Evolutionary conservation across 2,329 filamentous ascomycete genomes (phyloP).

Genomic region (Colletotrichum tabaci): DNA sequence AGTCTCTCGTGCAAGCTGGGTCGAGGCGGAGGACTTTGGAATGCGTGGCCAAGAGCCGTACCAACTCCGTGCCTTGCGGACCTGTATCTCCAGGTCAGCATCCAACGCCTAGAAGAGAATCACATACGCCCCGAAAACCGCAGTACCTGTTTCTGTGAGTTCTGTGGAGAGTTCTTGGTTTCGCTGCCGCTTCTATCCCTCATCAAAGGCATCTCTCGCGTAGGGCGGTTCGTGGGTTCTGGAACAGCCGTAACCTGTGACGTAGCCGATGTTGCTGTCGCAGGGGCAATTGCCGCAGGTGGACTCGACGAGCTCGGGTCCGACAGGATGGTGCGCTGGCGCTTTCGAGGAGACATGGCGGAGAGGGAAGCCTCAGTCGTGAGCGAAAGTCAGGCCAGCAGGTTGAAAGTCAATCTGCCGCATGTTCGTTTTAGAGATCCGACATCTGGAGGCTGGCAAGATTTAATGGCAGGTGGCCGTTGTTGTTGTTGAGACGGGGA

Average conservation of each 20-base stretch:
- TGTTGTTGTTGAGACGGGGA: conserved; percentile 28
- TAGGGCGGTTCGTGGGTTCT: conserved; percentile 33
- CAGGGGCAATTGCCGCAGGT: conserved; percentile 41
- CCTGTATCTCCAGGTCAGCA: conserved; percentile 51
- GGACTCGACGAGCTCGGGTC: conserved; percentile 44
- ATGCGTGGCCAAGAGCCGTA: conserved; percentile 73
- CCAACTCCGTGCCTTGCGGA: conserved; percentile 71
- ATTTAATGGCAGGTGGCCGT: conserved; percentile 10
- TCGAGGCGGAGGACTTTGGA: conserved; percentile 71
- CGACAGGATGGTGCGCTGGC: conserved; percentile 54
- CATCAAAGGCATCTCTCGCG: conserved; percentile 34
- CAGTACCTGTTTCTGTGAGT: conserved; percentile 40
- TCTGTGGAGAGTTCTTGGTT: conserved; percentile 27
- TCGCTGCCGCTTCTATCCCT: conserved; percentile 40
- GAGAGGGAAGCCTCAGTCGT: conserved; percentile 23
- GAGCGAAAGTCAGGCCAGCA: conserved; percentile 23
- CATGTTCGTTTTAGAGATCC: conserved; percentile 33
- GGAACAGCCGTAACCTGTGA: conserved; percentile 43
- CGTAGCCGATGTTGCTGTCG: conserved; percentile 42
- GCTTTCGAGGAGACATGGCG: conserved; percentile 60
- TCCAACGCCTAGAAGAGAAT: not conserved
- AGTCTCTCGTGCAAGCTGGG: conserved; percentile 72
- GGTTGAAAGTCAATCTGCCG: conserved; percentile 35
- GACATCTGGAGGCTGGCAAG: conserved; percentile 28
- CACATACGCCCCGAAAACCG: too few species aligned